Base-by-base conservation (phyloP, 805 yeast species). In the Wickerhamiella qilinensis region DNA sequence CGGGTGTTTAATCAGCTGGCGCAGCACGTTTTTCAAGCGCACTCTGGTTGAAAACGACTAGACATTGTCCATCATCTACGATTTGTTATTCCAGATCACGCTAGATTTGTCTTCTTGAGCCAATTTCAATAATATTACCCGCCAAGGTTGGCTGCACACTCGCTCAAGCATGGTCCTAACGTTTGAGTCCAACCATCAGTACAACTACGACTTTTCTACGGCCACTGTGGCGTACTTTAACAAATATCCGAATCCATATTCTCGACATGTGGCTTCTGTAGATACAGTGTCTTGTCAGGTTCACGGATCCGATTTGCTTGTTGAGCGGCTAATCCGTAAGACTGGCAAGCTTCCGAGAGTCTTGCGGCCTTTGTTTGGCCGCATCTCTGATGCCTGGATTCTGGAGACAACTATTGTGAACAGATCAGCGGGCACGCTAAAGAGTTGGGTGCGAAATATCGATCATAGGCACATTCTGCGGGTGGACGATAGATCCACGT, bases 311-410 rank as follows among this genome's bases (percentile, higher is more conserved):
- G 64, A 73, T 36, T 65, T 86, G 34, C 69, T 72, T 46, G 74
- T 81, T 29, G 79, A 88, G 3, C 68, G 88, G 46, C 62, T 86
- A 30, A 73, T 86, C 33, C 71, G 71, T 47, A 88, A 86, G 54
- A 63, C 70, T 3, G 96, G 96, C 2, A 67, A 83, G 46, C 62
- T 86, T 29, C 96, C 96, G 4, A 56, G 63, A 28, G 84, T 91
- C 73, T 73, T 80, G 20, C 70, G 68, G 47, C 88, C 88, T 3
- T 71, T 84, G 39, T 56, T 85, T 43, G 86, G 88, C 2, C 64
- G 67, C 35, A 72, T 73, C 20, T 65, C 79, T 24, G 76, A 79
- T 39, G 65, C 83, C 11, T 82, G 91, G 88, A 73, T 86, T 31
- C 68, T 86, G 33, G 97, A 86, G 53, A 71, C 73, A 47, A 71